Conservation (phyloP, 352 stramenopile species). For the Elongisporangium undulatum region DNA sequence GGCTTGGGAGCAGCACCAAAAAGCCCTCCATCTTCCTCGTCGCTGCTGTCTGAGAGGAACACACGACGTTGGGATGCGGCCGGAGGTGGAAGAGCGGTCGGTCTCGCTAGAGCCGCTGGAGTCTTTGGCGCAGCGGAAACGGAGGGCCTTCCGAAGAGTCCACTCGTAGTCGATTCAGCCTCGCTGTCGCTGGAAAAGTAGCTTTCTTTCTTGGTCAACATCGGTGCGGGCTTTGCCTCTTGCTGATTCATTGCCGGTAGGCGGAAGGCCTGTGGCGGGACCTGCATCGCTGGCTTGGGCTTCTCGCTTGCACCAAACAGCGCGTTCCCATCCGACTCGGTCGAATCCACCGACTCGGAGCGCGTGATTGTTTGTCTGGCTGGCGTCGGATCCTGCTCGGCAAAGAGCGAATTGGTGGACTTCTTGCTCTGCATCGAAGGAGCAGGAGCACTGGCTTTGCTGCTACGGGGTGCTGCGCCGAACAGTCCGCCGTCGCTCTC, state of each 20-base stretch:
- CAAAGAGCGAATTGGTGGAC: conserved; percentile 26
- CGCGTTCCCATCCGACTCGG: conserved; percentile 11
- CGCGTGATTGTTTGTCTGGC: conserved; percentile 1
- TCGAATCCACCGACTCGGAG: conserved; percentile 20
- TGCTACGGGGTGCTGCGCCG: conserved; percentile 18
- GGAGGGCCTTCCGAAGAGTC: conserved; percentile 26
- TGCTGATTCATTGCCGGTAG: conserved; percentile 11
- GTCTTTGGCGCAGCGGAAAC: conserved; percentile 9
- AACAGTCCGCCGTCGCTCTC: conserved; percentile 64
- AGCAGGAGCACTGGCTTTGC: not conserved
- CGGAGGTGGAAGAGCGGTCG: not conserved
- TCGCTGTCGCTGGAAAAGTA: conserved; percentile 48
- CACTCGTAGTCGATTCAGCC: conserved; percentile 40
- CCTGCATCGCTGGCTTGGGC: conserved; percentile 2
- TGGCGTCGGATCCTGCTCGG: conserved; percentile 11
- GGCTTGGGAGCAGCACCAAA: conserved; percentile 28
- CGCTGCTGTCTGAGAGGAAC: conserved; percentile 19
- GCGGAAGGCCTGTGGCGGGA: conserved; percentile 23
- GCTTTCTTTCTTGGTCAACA: conserved; percentile 9
- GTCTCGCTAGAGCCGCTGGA: not conserved
- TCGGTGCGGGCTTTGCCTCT: not conserved
- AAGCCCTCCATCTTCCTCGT: conserved; percentile 53
- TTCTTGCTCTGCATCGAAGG: conserved; percentile 23
- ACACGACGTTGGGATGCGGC: not conserved
- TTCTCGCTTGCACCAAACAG: conserved; percentile 16